Conservation (phyloP, 768 basidiomycete genomes). For the Rhizopogon vesiculosus region DNA sequence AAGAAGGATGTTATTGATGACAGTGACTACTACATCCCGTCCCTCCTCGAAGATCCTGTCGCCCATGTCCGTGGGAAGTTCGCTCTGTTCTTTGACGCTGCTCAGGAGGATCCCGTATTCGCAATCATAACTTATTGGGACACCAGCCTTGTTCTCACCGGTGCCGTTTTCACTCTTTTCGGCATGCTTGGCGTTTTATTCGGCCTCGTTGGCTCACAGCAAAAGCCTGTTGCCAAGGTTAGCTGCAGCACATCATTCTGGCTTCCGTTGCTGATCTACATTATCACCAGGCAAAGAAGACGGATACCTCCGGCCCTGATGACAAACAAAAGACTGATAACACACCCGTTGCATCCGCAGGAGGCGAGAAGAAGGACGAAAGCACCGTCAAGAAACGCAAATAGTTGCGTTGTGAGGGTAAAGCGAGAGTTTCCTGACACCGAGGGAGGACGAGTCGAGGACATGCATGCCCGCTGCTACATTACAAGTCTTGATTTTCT, state of each 20-base stretch:
- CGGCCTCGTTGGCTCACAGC: constrained; percentile 69
- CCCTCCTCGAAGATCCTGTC: constrained; percentile 60
- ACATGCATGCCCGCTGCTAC: background rate
- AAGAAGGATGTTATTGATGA: constrained; percentile 44
- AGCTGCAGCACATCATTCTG: constrained; percentile 15
- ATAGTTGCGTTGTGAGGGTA: constrained; percentile 25
- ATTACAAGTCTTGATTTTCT: background rate
- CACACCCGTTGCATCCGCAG: constrained; percentile 67
- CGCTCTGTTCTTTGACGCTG: constrained; percentile 74
- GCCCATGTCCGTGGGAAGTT: constrained; percentile 61
- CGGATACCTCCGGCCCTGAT: constrained; percentile 58
- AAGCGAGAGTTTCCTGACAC: background rate
- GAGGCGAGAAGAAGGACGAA: constrained; percentile 72
- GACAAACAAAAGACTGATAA: constrained; percentile 62
- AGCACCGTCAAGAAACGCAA: constrained; percentile 70
- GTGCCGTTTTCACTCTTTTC: constrained; percentile 73
- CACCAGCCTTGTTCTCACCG: constrained; percentile 74
- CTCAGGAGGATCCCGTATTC: constrained; percentile 65
- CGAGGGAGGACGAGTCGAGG: background rate
- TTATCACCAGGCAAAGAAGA: constrained; percentile 66
- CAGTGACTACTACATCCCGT: constrained; percentile 33
- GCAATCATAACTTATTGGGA: constrained; percentile 90
- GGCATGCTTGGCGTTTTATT: constrained; percentile 81
- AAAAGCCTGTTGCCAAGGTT: constrained; percentile 70
- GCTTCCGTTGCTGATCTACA: background rate